phyloP scores from a whole-genome alignment of 441 rosid species.

The Pelargonium australe region DNA sequence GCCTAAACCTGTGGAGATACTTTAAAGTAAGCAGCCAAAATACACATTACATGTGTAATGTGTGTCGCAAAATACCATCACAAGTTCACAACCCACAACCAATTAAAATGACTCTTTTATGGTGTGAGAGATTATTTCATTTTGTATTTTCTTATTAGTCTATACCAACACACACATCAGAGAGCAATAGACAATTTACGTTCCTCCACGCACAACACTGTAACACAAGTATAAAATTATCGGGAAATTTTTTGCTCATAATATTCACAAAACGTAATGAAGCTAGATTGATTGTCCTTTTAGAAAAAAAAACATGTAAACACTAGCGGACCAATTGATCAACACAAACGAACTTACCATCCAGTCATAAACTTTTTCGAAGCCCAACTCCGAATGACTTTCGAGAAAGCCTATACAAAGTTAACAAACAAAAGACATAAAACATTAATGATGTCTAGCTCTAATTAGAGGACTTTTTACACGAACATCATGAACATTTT shows the following conservation, averaged over 20 bases:
- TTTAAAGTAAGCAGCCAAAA: neutral
- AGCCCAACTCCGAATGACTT: constrained; percentile 74
- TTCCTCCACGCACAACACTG: too few species aligned
- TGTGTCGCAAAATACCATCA: too few species aligned
- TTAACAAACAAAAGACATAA: neutral
- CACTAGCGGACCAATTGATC: neutral
- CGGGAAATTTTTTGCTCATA: too few species aligned
- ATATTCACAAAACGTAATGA: too few species aligned
- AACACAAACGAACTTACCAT: constrained; percentile 37
- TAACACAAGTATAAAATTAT: too few species aligned
- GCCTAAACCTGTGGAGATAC: neutral
- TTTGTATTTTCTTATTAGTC: too few species aligned
- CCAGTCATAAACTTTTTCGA: constrained; percentile 82
- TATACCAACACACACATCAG: too few species aligned
- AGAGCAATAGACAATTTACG: too few species aligned
- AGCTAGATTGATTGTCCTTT: too few species aligned
- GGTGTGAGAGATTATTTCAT: too few species aligned
- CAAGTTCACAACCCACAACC: too few species aligned
- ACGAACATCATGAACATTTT: neutral
- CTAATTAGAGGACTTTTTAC: neutral
- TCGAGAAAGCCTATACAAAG: constrained; percentile 47
- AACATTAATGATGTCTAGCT: neutral
- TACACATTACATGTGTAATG: neutral
- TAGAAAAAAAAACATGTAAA: neutral
- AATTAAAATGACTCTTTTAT: too few species aligned